Conservation (phyloP, 1,284 basidiomycete genomes). For the Ustilago esculenta region DNA sequence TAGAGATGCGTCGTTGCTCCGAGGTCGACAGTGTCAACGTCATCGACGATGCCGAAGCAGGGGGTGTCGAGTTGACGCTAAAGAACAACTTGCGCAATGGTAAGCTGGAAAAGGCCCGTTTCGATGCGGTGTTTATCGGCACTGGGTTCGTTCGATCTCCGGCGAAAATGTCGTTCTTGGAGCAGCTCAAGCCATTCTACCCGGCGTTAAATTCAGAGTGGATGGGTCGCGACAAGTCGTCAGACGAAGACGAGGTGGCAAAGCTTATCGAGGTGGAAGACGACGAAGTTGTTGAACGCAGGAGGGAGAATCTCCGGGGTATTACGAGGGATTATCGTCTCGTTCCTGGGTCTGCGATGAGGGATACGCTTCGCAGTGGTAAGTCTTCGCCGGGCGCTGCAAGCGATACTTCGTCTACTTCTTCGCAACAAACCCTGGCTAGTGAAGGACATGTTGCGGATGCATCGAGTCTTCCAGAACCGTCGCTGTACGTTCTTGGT, state of each 20-base stretch:
- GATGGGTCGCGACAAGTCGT: slow-evolving; percentile 23
- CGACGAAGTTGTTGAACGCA: slow-evolving; percentile 51
- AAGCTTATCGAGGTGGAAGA: slow-evolving; percentile 37
- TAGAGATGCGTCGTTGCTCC: slow-evolving; percentile 45
- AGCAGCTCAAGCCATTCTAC: slow-evolving; percentile 49
- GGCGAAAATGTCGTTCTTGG: slow-evolving; percentile 46
- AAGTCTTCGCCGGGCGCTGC: slow-evolving; percentile 28
- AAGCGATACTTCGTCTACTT: slow-evolving; percentile 39
- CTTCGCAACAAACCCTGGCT: slow-evolving; percentile 38
- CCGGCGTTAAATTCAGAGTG: slow-evolving; percentile 52
- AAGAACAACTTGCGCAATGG: slow-evolving; percentile 35
- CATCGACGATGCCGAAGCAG: slow-evolving; percentile 11
- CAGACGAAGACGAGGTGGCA: slow-evolving; percentile 50
- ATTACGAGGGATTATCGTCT: slow-evolving; percentile 65
- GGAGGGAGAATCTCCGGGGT: slow-evolving; percentile 49
- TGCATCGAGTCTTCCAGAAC: slow-evolving; percentile 10
- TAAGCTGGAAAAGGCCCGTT: slow-evolving; percentile 33
- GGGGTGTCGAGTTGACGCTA: slow-evolving; percentile 32
- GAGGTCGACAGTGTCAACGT: slow-evolving; percentile 33
- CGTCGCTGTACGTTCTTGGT: slow-evolving; percentile 60
- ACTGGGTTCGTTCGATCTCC: slow-evolving; percentile 61
- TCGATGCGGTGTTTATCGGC: slow-evolving; percentile 63
- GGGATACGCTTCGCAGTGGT: slow-evolving; percentile 15
- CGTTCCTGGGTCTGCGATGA: slow-evolving; percentile 35
- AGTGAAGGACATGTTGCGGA: slow-evolving; percentile 10